Conservation (phyloP, 768 basidiomycete species). For the Mycena indigotica region DNA sequence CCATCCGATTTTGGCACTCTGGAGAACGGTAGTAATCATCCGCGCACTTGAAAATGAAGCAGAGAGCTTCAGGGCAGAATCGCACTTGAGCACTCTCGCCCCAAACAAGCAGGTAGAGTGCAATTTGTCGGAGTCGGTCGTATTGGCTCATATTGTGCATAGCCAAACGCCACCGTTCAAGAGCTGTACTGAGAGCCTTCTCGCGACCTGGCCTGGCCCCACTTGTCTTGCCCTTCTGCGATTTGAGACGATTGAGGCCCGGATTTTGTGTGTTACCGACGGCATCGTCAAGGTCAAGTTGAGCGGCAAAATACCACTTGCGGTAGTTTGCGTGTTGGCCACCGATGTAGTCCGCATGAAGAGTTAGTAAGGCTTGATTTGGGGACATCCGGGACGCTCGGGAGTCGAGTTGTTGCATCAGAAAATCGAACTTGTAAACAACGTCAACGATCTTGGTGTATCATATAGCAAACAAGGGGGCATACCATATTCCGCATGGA, state of each 20-base stretch:
- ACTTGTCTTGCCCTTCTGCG: conserved; percentile 50
- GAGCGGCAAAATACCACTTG: conserved; percentile 99
- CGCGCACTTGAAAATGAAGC: conserved; percentile 99
- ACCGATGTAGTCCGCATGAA: conserved; percentile 99
- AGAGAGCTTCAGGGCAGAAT: conserved; percentile 94
- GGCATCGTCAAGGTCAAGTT: conserved; percentile 97
- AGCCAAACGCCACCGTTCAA: conserved; percentile 93
- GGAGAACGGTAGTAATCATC: conserved; percentile 99
- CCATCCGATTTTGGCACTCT: conserved; percentile 91
- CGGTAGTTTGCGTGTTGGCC: conserved; percentile 98
- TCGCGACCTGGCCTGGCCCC: conserved; percentile 50
- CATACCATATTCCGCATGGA: conserved; percentile 93
- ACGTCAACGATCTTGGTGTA: background rate
- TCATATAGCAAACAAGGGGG: background rate
- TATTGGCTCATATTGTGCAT: conserved; percentile 99
- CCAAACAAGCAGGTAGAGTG: conserved; percentile 94
- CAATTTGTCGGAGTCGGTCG: conserved; percentile 94
- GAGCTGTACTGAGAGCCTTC: conserved; percentile 75
- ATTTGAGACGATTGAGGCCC: conserved; percentile 79
- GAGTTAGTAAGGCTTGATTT: conserved; percentile 89
- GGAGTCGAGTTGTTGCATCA: conserved; percentile 97
- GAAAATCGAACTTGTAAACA: conserved; percentile 82
- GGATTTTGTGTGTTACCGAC: conserved; percentile 92
- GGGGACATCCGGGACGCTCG: conserved; percentile 97
- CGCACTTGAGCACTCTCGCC: conserved; percentile 98